These are phyloP conservation scores for Aspergillus latus DNA, from an alignment of 2,329 filamentous ascomycete genomes.

Conservation along the genomic window DNA sequence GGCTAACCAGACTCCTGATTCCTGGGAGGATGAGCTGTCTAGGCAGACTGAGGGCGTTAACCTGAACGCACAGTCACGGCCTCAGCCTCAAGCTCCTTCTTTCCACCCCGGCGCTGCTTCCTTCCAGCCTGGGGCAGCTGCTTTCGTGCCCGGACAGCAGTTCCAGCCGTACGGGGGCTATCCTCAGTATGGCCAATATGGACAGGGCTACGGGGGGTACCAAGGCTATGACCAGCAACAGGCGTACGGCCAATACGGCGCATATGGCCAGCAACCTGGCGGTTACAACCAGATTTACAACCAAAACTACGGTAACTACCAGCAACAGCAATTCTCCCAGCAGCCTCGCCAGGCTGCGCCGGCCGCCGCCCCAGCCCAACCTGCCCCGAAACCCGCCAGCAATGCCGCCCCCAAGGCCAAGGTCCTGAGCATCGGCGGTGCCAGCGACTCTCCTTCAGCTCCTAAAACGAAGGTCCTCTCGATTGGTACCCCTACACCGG, in stretches of 20 bases:
- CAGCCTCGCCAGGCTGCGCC: slow-evolving; percentile 48
- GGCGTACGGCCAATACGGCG: slow-evolving; percentile 45
- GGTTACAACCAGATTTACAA: slow-evolving; percentile 47
- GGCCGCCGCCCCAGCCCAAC: slow-evolving; percentile 36
- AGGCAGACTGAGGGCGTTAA: slow-evolving; percentile 76
- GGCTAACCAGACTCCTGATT: slow-evolving; percentile 75
- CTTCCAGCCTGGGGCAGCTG: slow-evolving; percentile 66
- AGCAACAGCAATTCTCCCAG: slow-evolving; percentile 38
- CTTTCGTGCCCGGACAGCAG: slow-evolving; percentile 72
- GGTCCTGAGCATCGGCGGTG: slow-evolving; percentile 61
- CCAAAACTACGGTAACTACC: slow-evolving; percentile 44
- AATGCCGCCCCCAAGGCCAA: slow-evolving; percentile 56
- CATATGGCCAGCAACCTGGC: slow-evolving; percentile 42
- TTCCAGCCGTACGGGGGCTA: slow-evolving; percentile 61
- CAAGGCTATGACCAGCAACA: slow-evolving; percentile 47
- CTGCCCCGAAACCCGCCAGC: slow-evolving; percentile 49
- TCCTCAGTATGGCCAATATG: slow-evolving; percentile 54
- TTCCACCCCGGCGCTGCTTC: slow-evolving; percentile 65
- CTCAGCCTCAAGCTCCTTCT: slow-evolving; percentile 50
- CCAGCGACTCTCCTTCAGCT: slow-evolving; percentile 43
- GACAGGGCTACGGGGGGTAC: slow-evolving; percentile 51
- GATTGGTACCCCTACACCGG: slow-evolving; percentile 57
- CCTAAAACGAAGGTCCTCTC: slow-evolving; percentile 74
- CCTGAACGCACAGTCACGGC: slow-evolving; percentile 58
- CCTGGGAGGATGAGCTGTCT: slow-evolving; percentile 90